Conservation (phyloP, 495 filamentous ascomycete genomes). For the Neurospora intermedia region DNA sequence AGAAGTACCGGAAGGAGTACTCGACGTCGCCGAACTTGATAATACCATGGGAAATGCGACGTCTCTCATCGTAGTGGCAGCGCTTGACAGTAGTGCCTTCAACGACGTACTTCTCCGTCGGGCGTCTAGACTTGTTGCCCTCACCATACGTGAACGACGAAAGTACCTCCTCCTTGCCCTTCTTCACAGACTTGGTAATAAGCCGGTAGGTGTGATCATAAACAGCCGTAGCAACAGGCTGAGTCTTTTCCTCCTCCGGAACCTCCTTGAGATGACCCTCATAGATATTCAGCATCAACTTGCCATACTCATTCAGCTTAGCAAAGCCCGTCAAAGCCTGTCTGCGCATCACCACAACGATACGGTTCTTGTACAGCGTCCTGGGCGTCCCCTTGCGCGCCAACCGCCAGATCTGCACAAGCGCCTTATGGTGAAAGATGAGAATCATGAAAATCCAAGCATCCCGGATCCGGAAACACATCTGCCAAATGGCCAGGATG, state of each 20-base stretch:
- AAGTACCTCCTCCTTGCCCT: not conserved
- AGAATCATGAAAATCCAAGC: constrained; percentile 12
- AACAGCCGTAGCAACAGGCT: constrained; percentile 4
- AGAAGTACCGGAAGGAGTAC: constrained; percentile 15
- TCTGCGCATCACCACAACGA: constrained; percentile 10
- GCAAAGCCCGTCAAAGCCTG: constrained; percentile 14
- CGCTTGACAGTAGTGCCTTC: not conserved
- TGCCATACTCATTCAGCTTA: not conserved
- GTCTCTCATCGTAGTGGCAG: constrained; percentile 13
- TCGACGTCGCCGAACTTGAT: constrained; percentile 3
- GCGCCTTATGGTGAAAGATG: constrained; percentile 11
- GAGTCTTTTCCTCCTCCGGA: not conserved
- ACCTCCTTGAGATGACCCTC: not conserved
- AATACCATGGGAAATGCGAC: constrained; percentile 8
- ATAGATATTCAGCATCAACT: constrained; percentile 7
- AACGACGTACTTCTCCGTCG: constrained; percentile 5
- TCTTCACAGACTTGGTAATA: constrained; percentile 1
- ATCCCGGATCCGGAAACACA: constrained; percentile 11
- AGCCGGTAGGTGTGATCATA: constrained; percentile 15
- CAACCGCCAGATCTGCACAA: constrained; percentile 14
- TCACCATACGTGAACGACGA: constrained; percentile 10
- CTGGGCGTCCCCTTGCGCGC: constrained; percentile 11
- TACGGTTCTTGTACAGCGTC: constrained; percentile 6
- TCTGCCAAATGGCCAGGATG: constrained; percentile 7
- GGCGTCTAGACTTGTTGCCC: constrained; percentile 2